A percentile compares a stretch with the other conserved stretches of the same genome.
These are phyloP conservation scores for Kluyveromyces sp. DNA, from an alignment of 1,139 yeast genomes.

Conservation along the genomic window DNA sequence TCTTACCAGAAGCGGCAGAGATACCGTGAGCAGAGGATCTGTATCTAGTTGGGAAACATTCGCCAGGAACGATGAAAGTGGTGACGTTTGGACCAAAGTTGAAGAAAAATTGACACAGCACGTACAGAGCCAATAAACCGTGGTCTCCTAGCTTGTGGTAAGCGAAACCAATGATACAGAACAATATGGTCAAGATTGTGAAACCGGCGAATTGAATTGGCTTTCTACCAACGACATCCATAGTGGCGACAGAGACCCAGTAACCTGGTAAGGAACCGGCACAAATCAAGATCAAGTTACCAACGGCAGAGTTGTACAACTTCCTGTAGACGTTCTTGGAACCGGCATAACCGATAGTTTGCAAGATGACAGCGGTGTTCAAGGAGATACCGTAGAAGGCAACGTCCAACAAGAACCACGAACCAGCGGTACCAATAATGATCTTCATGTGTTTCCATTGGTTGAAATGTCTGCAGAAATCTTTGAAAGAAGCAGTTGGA, in stretches of 20 bases:
- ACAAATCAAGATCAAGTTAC: slow-evolving; percentile 81
- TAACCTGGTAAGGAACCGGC: slow-evolving; percentile 92
- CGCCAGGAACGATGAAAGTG: slow-evolving; percentile 94
- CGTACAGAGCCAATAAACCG: slow-evolving; percentile 68
- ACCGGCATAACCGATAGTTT: slow-evolving; percentile 75
- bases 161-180: slow-evolving; percentile 65
- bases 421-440: slow-evolving; percentile 88
- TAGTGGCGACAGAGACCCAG: slow-evolving; percentile 71
- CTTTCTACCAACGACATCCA: slow-evolving; percentile 77
- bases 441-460: slow-evolving; percentile 87
- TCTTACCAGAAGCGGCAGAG: slow-evolving; percentile 92
- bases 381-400: slow-evolving; percentile 88
- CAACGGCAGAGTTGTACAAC: slow-evolving; percentile 72
- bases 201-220: slow-evolving; percentile 73
- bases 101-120: slow-evolving; percentile 75
- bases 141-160: slow-evolving; percentile 57
- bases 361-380: slow-evolving; percentile 72
- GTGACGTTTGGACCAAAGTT: slow-evolving; percentile 95
- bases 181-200: slow-evolving; percentile 55
- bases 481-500: slow-evolving; percentile 45
- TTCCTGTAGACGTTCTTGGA: slow-evolving; percentile 53
- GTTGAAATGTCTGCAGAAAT: slow-evolving; percentile 64
- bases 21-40: slow-evolving; percentile 98
- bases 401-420: slow-evolving; percentile 94
- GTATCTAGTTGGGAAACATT: slow-evolving; percentile 92